Percentiles rank a stretch among this genome's conserved stretches.
phyloP scores from a whole-genome alignment of 1,139 yeast species.

The Insectozyma bohioensis region DNA sequence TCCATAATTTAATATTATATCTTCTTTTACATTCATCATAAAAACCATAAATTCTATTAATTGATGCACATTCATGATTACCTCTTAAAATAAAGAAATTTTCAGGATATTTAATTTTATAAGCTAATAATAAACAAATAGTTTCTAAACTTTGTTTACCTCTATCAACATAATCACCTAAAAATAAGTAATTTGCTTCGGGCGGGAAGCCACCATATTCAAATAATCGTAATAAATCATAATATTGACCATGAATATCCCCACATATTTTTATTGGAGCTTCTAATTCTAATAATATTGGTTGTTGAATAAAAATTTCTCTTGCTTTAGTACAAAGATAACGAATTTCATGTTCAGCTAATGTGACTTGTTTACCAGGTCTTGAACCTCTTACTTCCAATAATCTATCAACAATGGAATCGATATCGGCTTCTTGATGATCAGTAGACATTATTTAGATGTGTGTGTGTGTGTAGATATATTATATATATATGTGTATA shows the following conservation, averaged over 20 bases:
- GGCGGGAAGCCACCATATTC: slow-evolving; percentile 99
- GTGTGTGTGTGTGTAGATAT: slow-evolving; percentile 4
- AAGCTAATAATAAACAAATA: slow-evolving; percentile 86
- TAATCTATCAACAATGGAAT: slow-evolving; percentile 93
- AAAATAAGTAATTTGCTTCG: slow-evolving; percentile 91
- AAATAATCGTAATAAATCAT: slow-evolving; percentile 89
- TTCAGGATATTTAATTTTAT: slow-evolving; percentile 96
- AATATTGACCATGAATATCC: slow-evolving; percentile 97
- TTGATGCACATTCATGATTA: slow-evolving; percentile 96
- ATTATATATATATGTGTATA: neutral
- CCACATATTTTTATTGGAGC: slow-evolving; percentile 96
- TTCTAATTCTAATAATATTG: slow-evolving; percentile 89
- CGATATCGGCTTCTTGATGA: slow-evolving; percentile 90
- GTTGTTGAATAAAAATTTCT: slow-evolving; percentile 96
- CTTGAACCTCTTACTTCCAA: slow-evolving; percentile 97
- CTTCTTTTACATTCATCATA: slow-evolving; percentile 98
- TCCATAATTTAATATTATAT: slow-evolving; percentile 96
- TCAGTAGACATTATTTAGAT: slow-evolving; percentile 33
- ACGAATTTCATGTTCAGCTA: slow-evolving; percentile 92
- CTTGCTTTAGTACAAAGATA: slow-evolving; percentile 96
- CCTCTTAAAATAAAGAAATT: slow-evolving; percentile 94
- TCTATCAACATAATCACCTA: slow-evolving; percentile 98
- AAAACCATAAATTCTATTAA: slow-evolving; percentile 94
- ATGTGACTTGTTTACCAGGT: slow-evolving; percentile 95
- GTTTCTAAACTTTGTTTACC: slow-evolving; percentile 97